A percentile compares a stretch with the other conserved stretches of the same genome.
Conservation (phyloP, 169 alveolate genomes). For the Cryptosporidium bovis region DNA sequence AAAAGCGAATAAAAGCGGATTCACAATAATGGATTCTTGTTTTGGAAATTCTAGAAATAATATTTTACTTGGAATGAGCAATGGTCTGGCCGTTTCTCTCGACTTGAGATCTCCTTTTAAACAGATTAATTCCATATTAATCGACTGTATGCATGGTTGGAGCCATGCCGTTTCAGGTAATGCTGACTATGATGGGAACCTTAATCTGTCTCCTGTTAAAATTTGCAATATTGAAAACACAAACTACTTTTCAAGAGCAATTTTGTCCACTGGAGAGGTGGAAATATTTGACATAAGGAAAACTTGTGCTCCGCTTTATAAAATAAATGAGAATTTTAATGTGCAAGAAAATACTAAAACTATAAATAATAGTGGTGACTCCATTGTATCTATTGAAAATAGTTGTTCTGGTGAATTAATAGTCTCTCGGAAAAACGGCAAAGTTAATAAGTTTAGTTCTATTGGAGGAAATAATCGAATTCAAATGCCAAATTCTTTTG, state of each 20-base stretch:
- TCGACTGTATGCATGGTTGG: conserved; percentile 71
- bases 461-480: background rate
- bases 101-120: conserved; percentile 71
- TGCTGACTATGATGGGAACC: too few relatives aligned
- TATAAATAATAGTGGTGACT: background rate
- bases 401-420: conserved; percentile 28
- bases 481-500: background rate
- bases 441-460: background rate
- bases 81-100: conserved; percentile 59
- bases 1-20: background rate
- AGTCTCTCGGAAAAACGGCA: conserved; percentile 8
- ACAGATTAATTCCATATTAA: conserved; percentile 22
- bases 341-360: background rate
- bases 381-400: conserved; percentile 43
- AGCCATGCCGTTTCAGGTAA: background rate
- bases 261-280: conserved; percentile 13
- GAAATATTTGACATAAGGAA: conserved; percentile 65
- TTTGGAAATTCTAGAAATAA: conserved; percentile 49
- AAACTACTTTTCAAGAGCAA: conserved; percentile 27
- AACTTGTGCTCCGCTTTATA: conserved; percentile 53
- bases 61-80: conserved; percentile 26
- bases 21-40: conserved; percentile 59
- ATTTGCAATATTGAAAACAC: conserved; percentile 37
- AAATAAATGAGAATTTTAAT: background rate
- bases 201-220: conserved; percentile 1